Base-by-base conservation (phyloP, 768 basidiomycete species). In the Amanita jacksonii region DNA sequence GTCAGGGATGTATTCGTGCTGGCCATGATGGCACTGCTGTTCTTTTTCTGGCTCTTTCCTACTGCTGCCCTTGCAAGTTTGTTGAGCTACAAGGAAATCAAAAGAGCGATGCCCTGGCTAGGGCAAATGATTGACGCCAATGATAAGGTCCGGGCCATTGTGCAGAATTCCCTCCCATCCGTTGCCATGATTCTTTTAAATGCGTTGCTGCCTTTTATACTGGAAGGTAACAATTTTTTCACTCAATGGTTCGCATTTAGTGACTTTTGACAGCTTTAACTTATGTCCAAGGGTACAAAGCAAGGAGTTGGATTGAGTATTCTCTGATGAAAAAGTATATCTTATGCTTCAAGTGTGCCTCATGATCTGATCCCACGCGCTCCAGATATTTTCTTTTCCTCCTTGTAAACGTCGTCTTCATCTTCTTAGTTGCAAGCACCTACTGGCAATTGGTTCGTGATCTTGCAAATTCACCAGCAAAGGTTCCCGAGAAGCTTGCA, bases 151-250 rank as follows among this genome's bases (percentile, higher is more conserved):
- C 75, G 82, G 18, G 91, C 88, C 0, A 74, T 99, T 31, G 88
- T 97, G 16, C 92, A 97, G 64, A 98, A 93, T 51, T 92, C 93
- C 1, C 65, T 99, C 40, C 94, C 96, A 1, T 85, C 85, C 19
- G 73, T 93, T 41, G 94, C 85, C 2, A 77, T 98, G 70, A 91
- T 93, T 51, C 75, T 76, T 0, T 73, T 98, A 56, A 99, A 98
- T 62, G 91, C 87, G 0, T 49, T 85, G 22, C 57, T 97, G 8
- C 96, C 96, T 0, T 92, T 92, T 62, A 62, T 93, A 10, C 67
- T 99, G 15, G 92, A 96, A 66, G 85, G 90, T 86, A 45, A 25
- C 9, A 19, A 66, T 46, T 15, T 4, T 25, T 12, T 34, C 43
- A 43, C 16, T 51, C 16, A 30, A 19, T 19, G 4, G n/a, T 41